phyloP scores from a whole-genome alignment of 257 asterid genomes.

The Solanum sitiens region DNA sequence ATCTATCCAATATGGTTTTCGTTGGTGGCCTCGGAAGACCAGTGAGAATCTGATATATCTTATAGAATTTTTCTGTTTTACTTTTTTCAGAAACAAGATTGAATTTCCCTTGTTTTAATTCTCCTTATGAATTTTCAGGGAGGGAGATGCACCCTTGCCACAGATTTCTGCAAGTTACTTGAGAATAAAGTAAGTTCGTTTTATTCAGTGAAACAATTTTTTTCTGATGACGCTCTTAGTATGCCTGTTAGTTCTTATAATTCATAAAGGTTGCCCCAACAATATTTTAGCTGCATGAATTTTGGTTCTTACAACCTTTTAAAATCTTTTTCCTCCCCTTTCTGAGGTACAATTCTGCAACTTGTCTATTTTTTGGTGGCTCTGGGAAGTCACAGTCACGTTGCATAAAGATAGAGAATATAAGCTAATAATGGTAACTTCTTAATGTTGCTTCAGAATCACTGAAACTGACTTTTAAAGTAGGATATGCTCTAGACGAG shows the following conservation, averaged over 20 bases:
- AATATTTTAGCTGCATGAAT: not conserved
- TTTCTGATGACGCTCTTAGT: not conserved
- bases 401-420: not conserved
- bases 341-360: not conserved
- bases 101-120: constrained; percentile 8
- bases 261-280: not conserved
- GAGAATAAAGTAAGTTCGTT: constrained; percentile 69
- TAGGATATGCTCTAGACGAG: not conserved
- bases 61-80: not conserved
- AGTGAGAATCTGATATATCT: constrained; percentile 37
- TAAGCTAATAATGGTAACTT: not conserved
- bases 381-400: not conserved
- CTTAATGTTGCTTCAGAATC: not conserved
- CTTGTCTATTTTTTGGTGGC: not conserved
- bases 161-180: constrained; percentile 81
- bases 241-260: not conserved
- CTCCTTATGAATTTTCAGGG: constrained; percentile 40
- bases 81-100: not conserved
- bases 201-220: not conserved
- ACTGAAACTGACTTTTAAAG: not conserved
- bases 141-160: constrained; percentile 64
- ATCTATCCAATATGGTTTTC: constrained; percentile 85
- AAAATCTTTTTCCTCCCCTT: not conserved
- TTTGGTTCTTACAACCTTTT: not conserved
- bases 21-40: constrained; percentile 64